Base-by-base conservation (phyloP, 108 stramenopile species). In the Stephanodiscus triporus region DNA sequence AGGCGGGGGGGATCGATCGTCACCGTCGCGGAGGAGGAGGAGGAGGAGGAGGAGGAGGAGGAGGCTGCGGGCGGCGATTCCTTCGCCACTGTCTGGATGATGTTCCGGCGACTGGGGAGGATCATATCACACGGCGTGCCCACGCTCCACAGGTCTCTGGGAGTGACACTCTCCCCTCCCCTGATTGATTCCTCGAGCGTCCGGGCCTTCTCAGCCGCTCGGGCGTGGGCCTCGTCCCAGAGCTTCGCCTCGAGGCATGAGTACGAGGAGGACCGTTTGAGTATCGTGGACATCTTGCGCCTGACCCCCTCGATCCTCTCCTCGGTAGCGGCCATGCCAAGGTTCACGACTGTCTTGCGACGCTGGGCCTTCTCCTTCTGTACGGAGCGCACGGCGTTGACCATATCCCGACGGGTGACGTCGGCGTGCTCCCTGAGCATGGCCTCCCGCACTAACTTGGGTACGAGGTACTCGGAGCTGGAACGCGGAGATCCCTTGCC, bases 291-390 rank as follows among this genome's bases (percentile, higher is more conserved):
- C 48, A 81, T 23, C 2, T 32, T 48, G 24, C 71, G 68, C 26
- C 40, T 70, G 3, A 65, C 63, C 32, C 11, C 72, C 26, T 81
- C 80, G 10, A 85, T 75, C 58, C 81, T 84, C 66, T 92, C 91
- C 27, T 85, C 68, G 3, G 65, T 63, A 16, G 76, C 73, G 34
- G 77, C 58, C 55, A 73, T 85, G n/a, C 81, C 74, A 7, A 92
- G 70, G 36, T 88, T 88, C 32, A 77, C 85, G 5, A 89, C 87
- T 6, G 91, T 89, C 22, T 83, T 89, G 14, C 89, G 72, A 10
- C 91, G 70, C 64, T 88, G 86, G 29, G 84, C 83, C 50, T 92
- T 92, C 10, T 80, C 76, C 27, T 75, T 71, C 29, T 88, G 70
- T 57, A 85, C 85, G 9, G 42, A 58, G n/a, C 91, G 82, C 9